phyloP scores from a whole-genome alignment of 1,284 basidiomycete genomes.

The Malassezia yamatoensis region DNA sequence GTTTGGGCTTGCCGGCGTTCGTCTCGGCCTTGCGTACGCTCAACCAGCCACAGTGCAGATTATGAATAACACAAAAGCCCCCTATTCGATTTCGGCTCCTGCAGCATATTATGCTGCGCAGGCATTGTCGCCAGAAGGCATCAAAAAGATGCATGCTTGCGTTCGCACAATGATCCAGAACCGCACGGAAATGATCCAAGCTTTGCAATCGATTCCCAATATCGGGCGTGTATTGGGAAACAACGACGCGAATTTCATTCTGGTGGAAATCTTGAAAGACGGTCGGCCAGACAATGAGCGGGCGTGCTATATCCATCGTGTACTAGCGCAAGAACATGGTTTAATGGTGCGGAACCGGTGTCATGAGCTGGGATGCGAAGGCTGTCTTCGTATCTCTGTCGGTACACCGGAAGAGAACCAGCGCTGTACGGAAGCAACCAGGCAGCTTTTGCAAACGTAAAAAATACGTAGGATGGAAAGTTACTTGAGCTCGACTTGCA shows the following conservation, averaged over 20 bases:
- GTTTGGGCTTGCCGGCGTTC: conserved; percentile 87
- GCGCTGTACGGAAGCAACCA: conserved; percentile 2
- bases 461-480: too few species aligned
- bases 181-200: conserved; percentile 55
- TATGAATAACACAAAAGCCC: conserved; percentile 90
- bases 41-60: conserved; percentile 82
- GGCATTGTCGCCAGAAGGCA: conserved; percentile 61
- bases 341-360: conserved; percentile 88
- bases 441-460: too few species aligned
- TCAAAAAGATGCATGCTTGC: conserved; percentile 61
- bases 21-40: conserved; percentile 79
- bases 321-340: conserved; percentile 69
- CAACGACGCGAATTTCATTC: conserved; percentile 83
- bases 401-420: conserved; percentile 66
- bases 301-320: conserved; percentile 65
- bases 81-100: conserved; percentile 89
- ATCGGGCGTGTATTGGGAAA: conserved; percentile 66
- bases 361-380: conserved; percentile 72
- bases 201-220: conserved; percentile 51
- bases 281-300: conserved; percentile 60
- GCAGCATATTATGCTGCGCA: conserved; percentile 73
- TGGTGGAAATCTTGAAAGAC: conserved; percentile 64
- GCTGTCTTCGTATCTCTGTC: conserved; percentile 79
- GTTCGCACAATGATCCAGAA: conserved; percentile 57
- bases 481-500: too few species aligned